A percentile compares a stretch with the other conserved stretches of the same genome.
Evolutionary conservation across 2,329 filamentous ascomycete species (phyloP).

Genomic region (Beauveria bassiana): DNA sequence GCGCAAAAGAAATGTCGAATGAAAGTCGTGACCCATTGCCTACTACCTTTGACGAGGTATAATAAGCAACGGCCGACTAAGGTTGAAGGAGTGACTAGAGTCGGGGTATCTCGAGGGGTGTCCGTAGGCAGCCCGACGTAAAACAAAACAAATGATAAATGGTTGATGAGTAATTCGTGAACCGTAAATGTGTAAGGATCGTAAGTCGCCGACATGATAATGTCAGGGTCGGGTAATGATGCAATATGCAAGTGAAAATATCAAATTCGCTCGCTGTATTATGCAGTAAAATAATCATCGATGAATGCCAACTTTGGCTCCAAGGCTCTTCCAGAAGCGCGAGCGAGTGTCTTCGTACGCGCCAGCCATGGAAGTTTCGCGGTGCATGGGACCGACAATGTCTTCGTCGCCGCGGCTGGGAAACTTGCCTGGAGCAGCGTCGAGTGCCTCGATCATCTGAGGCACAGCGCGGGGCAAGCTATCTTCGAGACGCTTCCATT

Average conservation of each 20-base stretch:
- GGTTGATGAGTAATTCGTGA: background rate
- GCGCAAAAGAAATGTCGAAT: background rate
- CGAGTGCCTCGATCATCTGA: conserved; percentile 57
- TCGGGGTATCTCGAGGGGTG: conserved; percentile 20
- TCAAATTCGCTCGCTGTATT: background rate
- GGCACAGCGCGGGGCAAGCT: conserved; percentile 58
- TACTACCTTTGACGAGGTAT: conserved; percentile 13
- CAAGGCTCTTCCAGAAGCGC: conserved; percentile 42
- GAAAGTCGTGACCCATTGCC: background rate
- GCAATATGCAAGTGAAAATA: background rate
- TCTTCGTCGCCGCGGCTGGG: conserved; percentile 82
- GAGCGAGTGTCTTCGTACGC: conserved; percentile 36
- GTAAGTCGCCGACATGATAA: conserved; percentile 12
- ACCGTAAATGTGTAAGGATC: conserved; percentile 6
- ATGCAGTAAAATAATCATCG: conserved; percentile 9
- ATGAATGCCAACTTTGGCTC: conserved; percentile 35
- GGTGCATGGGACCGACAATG: conserved; percentile 87
- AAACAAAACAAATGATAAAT: conserved; percentile 22
- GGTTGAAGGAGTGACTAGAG: conserved; percentile 19
- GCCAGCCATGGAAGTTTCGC: conserved; percentile 46
- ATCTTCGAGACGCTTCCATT: conserved; percentile 42
- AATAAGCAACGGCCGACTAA: background rate
- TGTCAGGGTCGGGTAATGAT: conserved; percentile 7
- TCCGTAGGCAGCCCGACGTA: background rate
- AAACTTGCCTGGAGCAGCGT: conserved; percentile 69